These are phyloP conservation scores for Wickerhamomyces xylosicus DNA, from an alignment of 805 yeast genomes.

Conservation along the genomic window DNA sequence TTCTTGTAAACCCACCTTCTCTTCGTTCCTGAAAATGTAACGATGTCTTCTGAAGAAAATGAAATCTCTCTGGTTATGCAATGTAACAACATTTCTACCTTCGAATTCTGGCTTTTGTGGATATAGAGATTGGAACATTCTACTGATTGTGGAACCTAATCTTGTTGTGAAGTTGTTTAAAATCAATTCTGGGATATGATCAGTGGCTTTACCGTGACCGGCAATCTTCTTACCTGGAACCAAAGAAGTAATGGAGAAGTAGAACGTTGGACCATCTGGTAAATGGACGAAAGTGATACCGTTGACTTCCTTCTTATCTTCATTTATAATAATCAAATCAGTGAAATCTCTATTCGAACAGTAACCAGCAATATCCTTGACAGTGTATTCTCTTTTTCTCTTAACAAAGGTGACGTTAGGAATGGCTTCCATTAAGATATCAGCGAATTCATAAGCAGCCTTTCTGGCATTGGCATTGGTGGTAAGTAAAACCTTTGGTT, in stretches of 20 bases:
- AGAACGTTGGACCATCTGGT: conserved; percentile 93
- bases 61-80: conserved; percentile 94
- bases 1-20: conserved; percentile 90
- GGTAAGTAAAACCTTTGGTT: conserved; percentile 81
- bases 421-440: conserved; percentile 68
- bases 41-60: conserved; percentile 94
- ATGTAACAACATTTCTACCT: conserved; percentile 91
- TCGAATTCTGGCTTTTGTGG: conserved; percentile 90
- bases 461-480: conserved; percentile 82
- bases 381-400: conserved; percentile 72
- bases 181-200: conserved; percentile 85
- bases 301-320: conserved; percentile 84
- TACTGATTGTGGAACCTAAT: conserved; percentile 87
- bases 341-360: conserved; percentile 81
- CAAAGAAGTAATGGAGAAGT: conserved; percentile 74
- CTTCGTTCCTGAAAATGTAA: conserved; percentile 81
- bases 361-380: conserved; percentile 79
- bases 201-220: conserved; percentile 89
- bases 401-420: conserved; percentile 84
- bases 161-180: conserved; percentile 89
- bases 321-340: conserved; percentile 82
- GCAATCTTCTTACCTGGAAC: conserved; percentile 62
- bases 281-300: conserved; percentile 90
- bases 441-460: conserved; percentile 85
- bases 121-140: conserved; percentile 82